Conservation (phyloP, 257 asterid species). For the Penstemon eatonii region DNA sequence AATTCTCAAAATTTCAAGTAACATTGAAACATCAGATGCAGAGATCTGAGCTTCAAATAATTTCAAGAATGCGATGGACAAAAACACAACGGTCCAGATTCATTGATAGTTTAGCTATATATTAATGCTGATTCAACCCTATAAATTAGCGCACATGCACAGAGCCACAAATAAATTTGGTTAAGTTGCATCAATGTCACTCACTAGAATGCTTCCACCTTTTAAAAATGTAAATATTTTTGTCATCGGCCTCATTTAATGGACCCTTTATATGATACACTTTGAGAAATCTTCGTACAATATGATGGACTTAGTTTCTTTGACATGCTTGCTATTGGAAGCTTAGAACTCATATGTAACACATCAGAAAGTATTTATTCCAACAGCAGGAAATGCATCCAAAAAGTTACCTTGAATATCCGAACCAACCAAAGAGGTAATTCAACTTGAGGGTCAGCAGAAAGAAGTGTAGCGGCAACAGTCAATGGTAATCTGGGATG, state of each 20-base stretch:
- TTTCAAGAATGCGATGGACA: not conserved
- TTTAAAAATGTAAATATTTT: not conserved
- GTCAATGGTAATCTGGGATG: slow-evolving; percentile 81
- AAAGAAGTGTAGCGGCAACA: slow-evolving; percentile 92
- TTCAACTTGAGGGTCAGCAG: slow-evolving; percentile 88
- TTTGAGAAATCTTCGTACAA: not conserved
- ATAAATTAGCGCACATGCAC: not conserved
- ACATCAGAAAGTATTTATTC: slow-evolving; percentile 10
- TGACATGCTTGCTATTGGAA: not conserved
- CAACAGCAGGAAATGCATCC: slow-evolving; percentile 17
- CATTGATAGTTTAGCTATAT: not conserved
- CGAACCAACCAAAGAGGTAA: slow-evolving; percentile 94
- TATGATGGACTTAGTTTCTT: slow-evolving; percentile 17
- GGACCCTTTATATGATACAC: not conserved
- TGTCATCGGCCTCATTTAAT: not conserved
- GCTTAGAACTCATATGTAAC: slow-evolving; percentile 8
- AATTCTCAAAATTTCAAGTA: not conserved
- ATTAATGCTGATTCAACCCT: slow-evolving; percentile 2
- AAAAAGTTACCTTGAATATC: slow-evolving; percentile 67
- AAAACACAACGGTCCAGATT: not conserved
- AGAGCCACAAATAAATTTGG: not conserved
- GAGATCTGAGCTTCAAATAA: not conserved
- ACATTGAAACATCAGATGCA: not conserved
- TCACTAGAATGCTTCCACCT: not conserved
- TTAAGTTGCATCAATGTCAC: slow-evolving; percentile 11